Evolutionary conservation across 75 land plant species (phyloP), one percentile per base, ranked within the genome.

Genomic region (Picea sitchensis): DNA sequence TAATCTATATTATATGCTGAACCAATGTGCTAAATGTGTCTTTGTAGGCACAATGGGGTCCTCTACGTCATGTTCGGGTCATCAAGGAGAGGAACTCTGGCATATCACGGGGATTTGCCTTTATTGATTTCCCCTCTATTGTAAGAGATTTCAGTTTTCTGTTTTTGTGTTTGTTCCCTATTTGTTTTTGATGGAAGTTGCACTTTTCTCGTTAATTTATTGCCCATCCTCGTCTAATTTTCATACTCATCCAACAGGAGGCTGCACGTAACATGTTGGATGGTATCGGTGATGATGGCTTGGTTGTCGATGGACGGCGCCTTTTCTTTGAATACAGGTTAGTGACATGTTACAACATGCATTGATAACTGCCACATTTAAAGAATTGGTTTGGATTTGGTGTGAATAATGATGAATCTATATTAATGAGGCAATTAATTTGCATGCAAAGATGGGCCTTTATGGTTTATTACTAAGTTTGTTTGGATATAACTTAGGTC

Each of bases 41-140:
- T 51, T n/a, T 82, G 74, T 73, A 98, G 99, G 94, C 92, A 81
- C 89, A 95, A 63, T 98, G 99, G 99, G 98, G 98, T n/a, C 99
- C 99, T 14, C 86, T 98, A 73, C 92, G 90, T 12, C 96, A 98
- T 90, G 95, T 98, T 36, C 99, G 99, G 77, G 96, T 98, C 31
- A 98, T 98, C 11, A 98, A 92, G 85, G 99, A 98, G 81, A 79
- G 98, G 78, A 88, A 65, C 82, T 93, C 99, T 76, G 98, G 98
- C 30, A 82, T 87, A 32, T 95, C 99, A 68, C 91, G 98, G 58
- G 99, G 99, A 76, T 98, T 98, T 91, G 99, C 99, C n/a, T 98
- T 98, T 77, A 87, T 98, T 72, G 99, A 98, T 84, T 98, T 98
- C 77, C 96, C 96, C 68, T 87, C 94, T 59, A 90, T 96, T 94